Evolutionary conservation across 352 stramenopile species (phyloP).

Genomic region (Phytopythium sindhum): DNA sequence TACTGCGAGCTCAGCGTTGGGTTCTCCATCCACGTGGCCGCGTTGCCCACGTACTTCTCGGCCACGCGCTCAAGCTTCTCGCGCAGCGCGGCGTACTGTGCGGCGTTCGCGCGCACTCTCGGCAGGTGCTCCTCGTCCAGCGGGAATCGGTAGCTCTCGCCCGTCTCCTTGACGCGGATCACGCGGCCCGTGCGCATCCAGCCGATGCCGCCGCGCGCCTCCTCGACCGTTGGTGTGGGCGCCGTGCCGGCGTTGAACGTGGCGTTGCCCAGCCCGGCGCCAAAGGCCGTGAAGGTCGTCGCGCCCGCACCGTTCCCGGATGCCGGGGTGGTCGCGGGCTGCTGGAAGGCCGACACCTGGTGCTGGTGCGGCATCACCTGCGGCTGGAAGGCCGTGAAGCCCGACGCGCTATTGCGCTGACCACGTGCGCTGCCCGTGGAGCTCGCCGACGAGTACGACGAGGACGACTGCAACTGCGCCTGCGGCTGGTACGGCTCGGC

Average conservation of each 20-base stretch:
- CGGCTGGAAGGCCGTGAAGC: conserved; percentile 37
- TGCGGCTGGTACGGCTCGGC: conserved; percentile 16
- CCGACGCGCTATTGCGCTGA: conserved; percentile 31
- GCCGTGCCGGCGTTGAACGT: conserved; percentile 10
- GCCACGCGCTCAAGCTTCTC: conserved; percentile 29
- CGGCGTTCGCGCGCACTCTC: conserved; percentile 25
- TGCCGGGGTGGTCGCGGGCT: not conserved
- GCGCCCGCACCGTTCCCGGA: not conserved
- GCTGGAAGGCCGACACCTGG: conserved; percentile 3
- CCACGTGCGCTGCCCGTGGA: conserved; percentile 15
- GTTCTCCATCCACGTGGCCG: conserved; percentile 69
- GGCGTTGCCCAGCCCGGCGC: conserved; percentile 1
- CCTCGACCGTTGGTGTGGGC: conserved; percentile 14
- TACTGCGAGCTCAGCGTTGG: conserved; percentile 50
- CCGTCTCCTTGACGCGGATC: conserved; percentile 70
- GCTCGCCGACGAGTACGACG: conserved; percentile 11
- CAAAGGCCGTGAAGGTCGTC: conserved; percentile 7
- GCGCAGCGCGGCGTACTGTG: conserved; percentile 30
- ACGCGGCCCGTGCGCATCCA: conserved; percentile 73
- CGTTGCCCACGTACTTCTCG: conserved; percentile 36
- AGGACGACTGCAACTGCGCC: not conserved
- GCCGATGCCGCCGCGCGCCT: conserved; percentile 36
- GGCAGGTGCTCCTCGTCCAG: conserved; percentile 61
- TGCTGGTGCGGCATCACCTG: conserved; percentile 6
- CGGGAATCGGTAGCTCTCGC: conserved; percentile 68